Base-by-base conservation (phyloP, 768 basidiomycete species). In the Lactifluus rugatus region DNA sequence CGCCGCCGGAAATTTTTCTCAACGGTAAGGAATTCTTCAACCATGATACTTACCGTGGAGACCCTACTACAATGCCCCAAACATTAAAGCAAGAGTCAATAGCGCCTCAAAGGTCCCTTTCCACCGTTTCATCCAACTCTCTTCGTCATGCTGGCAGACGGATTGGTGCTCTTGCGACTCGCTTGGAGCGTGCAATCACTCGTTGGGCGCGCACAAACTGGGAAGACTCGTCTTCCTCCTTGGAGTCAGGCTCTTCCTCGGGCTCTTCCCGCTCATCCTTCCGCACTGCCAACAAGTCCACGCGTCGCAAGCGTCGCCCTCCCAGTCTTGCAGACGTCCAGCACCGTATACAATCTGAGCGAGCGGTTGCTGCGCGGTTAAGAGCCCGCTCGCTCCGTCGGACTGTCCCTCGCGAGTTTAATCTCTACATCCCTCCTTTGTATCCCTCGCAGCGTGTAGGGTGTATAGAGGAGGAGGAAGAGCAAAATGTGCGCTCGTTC, bases 161-260 rank as follows among this genome's bases (percentile, higher is more conserved):
- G 13, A 61, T 72, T 13, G 72, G 71, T 7, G 70, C 71, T 2
- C 68, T 73, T 17, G 69, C 84, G 19, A 76, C 83, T 1, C 78
- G 84, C 37, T 76, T 88, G 10, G 87, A 89, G 62, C 75, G 78
- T 49, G 86, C 86, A 7, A 86, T 88, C 58, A 72, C 82, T 37
- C 78, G 82, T 58, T 89, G 87, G 87, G 85, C 85, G 21, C 74
- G 81, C 60, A 75, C 76, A 42, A 76, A 75, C 65, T 71, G 73
- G 54, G 59, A 49, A 8, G 59, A 56, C 1, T 72, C 75, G 0
- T 67, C 72, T 2, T 73, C 79, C 0, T 77, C 77, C n/a, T 75
- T 78, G 2, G 42, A 37, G 3, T 70, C 74, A 2, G 65, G 65
- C 64, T 74, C 69, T 66, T 76, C 74, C 28, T 70, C 68, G 26